Evolutionary conservation across 495 filamentous ascomycete species (phyloP), one percentile per base, ranked within the genome.

Genomic region (Xanthoparmelia taractica): DNA sequence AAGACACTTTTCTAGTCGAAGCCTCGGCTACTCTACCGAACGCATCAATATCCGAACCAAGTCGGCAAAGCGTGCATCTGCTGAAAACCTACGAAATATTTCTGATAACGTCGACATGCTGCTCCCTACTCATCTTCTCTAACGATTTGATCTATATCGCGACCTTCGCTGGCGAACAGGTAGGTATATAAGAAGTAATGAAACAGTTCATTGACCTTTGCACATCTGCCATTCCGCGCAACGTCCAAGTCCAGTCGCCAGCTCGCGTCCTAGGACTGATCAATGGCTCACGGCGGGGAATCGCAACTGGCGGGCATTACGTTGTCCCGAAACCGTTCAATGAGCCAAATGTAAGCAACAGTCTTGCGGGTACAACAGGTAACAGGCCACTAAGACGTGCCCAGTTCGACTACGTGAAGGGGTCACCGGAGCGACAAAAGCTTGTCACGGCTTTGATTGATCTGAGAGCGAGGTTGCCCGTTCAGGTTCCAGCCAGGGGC

Each of bases 351-450:
- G 94, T 96, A 77, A 71, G 89, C 79, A 40, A 11, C 17, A 43
- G 57, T 23, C 31, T 18, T 23, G 50, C n/a, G 18, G 38, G 29
- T 29, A 34, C 17, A 36, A 52, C 23, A 38, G 20, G n/a, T 29
- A 18, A n/a, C 3, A 12, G 45, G 34, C 55, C 41, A 4, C 29
- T 23, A 17, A 38, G 13, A 27, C 56, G 79, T 58, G 68, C 73
- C 15, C 64, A 96, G 92, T 87, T 92, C 78, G 86, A 91, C 75
- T 98, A 96, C 72, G 80, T 84, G 60, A 90, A 90, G 70, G 89
- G 84, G 57, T 92, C 92, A 0, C 70, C 83, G 10, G 90, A 96
- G 69, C 84, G 94, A 66, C 82, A 84, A 61, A 84, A 80, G 52
- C 80, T 98, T 25, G 81, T 85, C 36, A 79, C 85, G 17, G 88